Percentiles rank a stretch among this genome's conserved stretches.
Conservation (phyloP, 148 eudicot species). For the Camellia sinensis region DNA sequence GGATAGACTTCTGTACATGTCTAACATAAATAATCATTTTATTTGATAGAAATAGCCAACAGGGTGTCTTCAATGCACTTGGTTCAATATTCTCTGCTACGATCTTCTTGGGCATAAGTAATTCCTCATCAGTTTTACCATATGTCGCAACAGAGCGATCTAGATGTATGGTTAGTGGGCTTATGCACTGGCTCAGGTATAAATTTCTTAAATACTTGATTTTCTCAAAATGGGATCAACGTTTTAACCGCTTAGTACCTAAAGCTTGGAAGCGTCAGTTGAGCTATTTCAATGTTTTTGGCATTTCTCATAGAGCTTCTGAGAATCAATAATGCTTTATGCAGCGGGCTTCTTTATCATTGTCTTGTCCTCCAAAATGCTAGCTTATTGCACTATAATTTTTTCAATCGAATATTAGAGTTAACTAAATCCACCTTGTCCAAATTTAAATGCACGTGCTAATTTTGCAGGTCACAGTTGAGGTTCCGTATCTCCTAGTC, state of each 20-base stretch:
- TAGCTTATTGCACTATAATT: too few species aligned
- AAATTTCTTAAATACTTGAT: not conserved
- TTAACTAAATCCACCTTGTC: not conserved
- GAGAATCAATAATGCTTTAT: too few species aligned
- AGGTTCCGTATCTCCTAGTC: conserved; percentile 60
- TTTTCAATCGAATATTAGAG: too few species aligned
- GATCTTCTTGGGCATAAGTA: conserved; percentile 60
- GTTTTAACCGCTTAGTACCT: too few species aligned
- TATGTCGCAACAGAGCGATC: conserved; percentile 55
- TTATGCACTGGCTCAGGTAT: conserved; percentile 83
- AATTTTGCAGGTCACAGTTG: conserved; percentile 49
- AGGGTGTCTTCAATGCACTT: conserved; percentile 50
- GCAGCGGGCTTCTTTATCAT: too few species aligned
- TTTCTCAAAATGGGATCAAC: not conserved
- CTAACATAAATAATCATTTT: not conserved
- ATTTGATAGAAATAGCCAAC: conserved; percentile 61
- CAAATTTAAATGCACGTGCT: not conserved
- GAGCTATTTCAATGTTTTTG: too few species aligned
- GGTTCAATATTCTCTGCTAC: conserved; percentile 56
- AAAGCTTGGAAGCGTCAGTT: too few species aligned
- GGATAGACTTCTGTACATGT: not conserved
- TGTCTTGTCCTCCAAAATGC: too few species aligned
- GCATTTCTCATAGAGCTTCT: too few species aligned
- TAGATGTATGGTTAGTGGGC: conserved; percentile 80
- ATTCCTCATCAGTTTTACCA: conserved; percentile 45